A percentile compares a stretch with the other conserved stretches of the same genome.
phyloP scores from a whole-genome alignment of 768 basidiomycete genomes.

The Lyophyllum atratum region DNA sequence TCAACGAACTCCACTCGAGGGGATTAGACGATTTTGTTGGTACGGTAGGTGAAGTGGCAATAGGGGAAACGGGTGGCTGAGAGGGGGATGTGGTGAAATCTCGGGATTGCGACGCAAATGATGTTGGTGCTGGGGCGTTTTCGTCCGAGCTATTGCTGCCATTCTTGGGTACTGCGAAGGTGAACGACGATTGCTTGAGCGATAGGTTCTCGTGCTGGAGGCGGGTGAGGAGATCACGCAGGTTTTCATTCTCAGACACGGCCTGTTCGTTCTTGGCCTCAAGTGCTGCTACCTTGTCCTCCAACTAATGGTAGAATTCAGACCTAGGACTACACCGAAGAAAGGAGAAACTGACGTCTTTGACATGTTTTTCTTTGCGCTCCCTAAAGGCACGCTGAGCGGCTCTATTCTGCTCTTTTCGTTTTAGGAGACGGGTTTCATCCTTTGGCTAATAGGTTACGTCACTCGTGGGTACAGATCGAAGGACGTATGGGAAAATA shows the following conservation, averaged over 20 bases:
- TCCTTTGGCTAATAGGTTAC: slow-evolving; percentile 49
- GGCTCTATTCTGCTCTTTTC: slow-evolving; percentile 96
- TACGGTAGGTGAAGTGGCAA: slow-evolving; percentile 27
- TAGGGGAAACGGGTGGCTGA: slow-evolving; percentile 16
- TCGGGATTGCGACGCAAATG: slow-evolving; percentile 28
- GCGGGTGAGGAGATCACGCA: slow-evolving; percentile 81
- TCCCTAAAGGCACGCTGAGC: slow-evolving; percentile 98
- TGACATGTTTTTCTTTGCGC: slow-evolving; percentile 96
- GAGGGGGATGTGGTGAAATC: slow-evolving; percentile 25
- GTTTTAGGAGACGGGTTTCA: slow-evolving; percentile 75
- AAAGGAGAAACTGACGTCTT: slow-evolving; percentile 66
- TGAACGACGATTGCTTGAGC: slow-evolving; percentile 82
- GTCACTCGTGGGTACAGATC: slow-evolving; percentile 8
- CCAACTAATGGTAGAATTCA: slow-evolving; percentile 54
- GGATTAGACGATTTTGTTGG: slow-evolving; percentile 42
- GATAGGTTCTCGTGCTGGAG: slow-evolving; percentile 86
- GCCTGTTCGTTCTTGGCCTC: slow-evolving; percentile 80
- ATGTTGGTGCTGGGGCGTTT: slow-evolving; percentile 21
- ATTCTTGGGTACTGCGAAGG: slow-evolving; percentile 70
- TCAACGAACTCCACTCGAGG: slow-evolving; percentile 67
- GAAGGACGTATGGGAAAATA: background rate
- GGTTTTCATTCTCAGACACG: slow-evolving; percentile 81
- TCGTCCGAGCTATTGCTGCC: slow-evolving; percentile 16
- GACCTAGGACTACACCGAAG: background rate
- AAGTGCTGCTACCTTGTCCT: slow-evolving; percentile 87